These are phyloP conservation scores for Truncatella angustata DNA, from an alignment of 2,329 filamentous ascomycete genomes.

Conservation along the genomic window DNA sequence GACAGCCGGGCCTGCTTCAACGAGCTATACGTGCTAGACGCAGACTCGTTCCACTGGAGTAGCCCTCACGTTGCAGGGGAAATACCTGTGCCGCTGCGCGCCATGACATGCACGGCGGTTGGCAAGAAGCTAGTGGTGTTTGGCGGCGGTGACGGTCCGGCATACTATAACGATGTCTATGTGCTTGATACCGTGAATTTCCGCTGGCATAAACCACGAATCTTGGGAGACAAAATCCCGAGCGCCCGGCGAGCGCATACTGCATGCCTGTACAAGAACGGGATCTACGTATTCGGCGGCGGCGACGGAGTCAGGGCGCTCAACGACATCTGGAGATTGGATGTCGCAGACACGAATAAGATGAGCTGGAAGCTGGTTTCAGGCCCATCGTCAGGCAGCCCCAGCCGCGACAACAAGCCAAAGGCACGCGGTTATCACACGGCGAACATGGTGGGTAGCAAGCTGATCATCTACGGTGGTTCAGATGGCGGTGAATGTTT, in stretches of 20 bases:
- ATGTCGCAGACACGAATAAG: conserved; percentile 63
- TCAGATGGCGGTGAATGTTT: conserved; percentile 72
- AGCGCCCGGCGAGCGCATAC: conserved; percentile 66
- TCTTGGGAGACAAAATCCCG: conserved; percentile 56
- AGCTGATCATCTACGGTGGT: conserved; percentile 70
- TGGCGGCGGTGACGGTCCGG: conserved; percentile 67
- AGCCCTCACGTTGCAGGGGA: conserved; percentile 64
- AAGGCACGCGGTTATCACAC: conserved; percentile 70
- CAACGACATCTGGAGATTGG: conserved; percentile 71
- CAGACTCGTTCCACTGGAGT: conserved; percentile 69
- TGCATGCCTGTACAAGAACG: conserved; percentile 69
- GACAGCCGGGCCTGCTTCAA: conserved; percentile 67
- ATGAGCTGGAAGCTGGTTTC: conserved; percentile 69
- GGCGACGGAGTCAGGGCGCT: conserved; percentile 68
- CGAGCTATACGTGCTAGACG: conserved; percentile 67
- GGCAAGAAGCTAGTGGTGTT: conserved; percentile 70
- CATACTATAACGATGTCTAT: conserved; percentile 72
- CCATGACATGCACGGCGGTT: conserved; percentile 71
- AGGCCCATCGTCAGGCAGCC: conserved; percentile 25
- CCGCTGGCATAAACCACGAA: conserved; percentile 62
- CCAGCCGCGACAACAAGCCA: conserved; percentile 36
- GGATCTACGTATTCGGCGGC: conserved; percentile 70
- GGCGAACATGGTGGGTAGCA: conserved; percentile 70
- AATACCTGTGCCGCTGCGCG: conserved; percentile 61
- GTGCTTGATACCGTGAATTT: conserved; percentile 70